Conservation (phyloP, 2,329 filamentous ascomycete genomes). For the Stagonosporopsis cucurbitacearum region DNA sequence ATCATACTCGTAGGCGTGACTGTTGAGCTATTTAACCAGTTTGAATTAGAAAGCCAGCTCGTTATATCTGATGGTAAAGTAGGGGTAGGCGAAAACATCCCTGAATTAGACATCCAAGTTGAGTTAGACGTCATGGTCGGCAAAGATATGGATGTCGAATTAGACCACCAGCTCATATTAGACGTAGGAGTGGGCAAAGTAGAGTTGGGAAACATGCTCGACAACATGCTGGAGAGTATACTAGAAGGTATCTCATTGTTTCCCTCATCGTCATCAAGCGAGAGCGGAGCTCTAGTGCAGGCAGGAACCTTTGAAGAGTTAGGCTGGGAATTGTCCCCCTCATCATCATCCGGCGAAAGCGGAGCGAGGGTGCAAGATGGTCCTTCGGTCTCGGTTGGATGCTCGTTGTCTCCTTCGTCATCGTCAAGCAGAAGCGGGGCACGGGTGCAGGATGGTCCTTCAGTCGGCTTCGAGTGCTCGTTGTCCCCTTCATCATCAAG, state of each 20-base stretch:
- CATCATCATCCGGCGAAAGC: constrained; percentile 36
- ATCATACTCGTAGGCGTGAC: background rate
- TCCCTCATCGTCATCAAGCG: constrained; percentile 39
- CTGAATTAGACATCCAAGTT: background rate
- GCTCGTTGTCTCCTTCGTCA: constrained; percentile 37
- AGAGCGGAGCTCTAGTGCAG: constrained; percentile 33
- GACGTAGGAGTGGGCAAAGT: background rate
- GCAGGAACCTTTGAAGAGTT: constrained; percentile 15
- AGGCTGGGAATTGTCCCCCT: constrained; percentile 23
- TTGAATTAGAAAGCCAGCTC: background rate
- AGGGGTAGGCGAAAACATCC: background rate
- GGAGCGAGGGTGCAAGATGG: constrained; percentile 29
- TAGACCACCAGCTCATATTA: background rate
- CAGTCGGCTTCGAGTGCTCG: constrained; percentile 1
- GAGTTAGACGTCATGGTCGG: background rate
- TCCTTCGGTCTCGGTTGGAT: constrained; percentile 1
- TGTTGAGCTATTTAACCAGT: background rate
- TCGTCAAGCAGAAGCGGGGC: constrained; percentile 37
- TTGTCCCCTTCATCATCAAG: constrained; percentile 41
- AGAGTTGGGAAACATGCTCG: background rate
- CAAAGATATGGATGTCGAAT: background rate
- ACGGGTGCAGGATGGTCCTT: constrained; percentile 24
- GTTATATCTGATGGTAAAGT: background rate
- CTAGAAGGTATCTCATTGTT: constrained; percentile 16
- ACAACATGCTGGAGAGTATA: background rate